Percentiles rank a stretch among this genome's conserved stretches.
phyloP scores from a whole-genome alignment of 2,329 filamentous ascomycete species.

The Fusarium brevicatenulatum region DNA sequence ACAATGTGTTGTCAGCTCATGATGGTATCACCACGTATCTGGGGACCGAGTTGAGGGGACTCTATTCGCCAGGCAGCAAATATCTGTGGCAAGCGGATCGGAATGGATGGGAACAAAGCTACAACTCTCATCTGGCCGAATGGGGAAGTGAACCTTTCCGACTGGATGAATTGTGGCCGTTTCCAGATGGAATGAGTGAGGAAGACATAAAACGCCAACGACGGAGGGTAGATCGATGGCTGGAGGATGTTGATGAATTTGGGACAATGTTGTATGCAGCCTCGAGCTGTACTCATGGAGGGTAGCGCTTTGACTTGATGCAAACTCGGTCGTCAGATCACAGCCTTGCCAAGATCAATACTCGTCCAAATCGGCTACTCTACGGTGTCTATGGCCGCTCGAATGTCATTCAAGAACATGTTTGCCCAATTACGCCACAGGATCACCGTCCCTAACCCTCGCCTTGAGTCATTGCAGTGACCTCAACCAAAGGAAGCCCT shows the following conservation, averaged over 20 bases:
- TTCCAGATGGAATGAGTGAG: constrained; percentile 47
- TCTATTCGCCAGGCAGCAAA: constrained; percentile 56
- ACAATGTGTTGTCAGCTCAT: constrained; percentile 57
- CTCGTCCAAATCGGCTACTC: neutral
- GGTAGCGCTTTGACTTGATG: neutral
- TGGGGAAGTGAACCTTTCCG: constrained; percentile 55
- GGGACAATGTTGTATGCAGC: constrained; percentile 64
- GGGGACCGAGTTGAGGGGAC: constrained; percentile 57
- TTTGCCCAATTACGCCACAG: neutral
- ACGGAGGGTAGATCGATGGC: constrained; percentile 58
- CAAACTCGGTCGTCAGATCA: no score
- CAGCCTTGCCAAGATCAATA: constrained; percentile 44
- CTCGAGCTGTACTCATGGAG: constrained; percentile 56
- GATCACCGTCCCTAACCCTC: neutral
- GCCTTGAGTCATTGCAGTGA: constrained; percentile 11
- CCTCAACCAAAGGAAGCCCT: constrained; percentile 1
- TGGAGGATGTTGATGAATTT: constrained; percentile 62
- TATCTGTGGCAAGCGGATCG: constrained; percentile 56
- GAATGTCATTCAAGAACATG: neutral
- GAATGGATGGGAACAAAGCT: constrained; percentile 55
- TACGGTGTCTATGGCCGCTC: neutral
- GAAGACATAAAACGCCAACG: constrained; percentile 45
- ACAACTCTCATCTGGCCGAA: constrained; percentile 54
- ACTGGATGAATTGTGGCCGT: constrained; percentile 64
- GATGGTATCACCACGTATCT: constrained; percentile 59